Evolutionary conservation across 768 basidiomycete species (phyloP), one percentile per base, ranked within the genome.

Genomic region (Tylopilus sp.): DNA sequence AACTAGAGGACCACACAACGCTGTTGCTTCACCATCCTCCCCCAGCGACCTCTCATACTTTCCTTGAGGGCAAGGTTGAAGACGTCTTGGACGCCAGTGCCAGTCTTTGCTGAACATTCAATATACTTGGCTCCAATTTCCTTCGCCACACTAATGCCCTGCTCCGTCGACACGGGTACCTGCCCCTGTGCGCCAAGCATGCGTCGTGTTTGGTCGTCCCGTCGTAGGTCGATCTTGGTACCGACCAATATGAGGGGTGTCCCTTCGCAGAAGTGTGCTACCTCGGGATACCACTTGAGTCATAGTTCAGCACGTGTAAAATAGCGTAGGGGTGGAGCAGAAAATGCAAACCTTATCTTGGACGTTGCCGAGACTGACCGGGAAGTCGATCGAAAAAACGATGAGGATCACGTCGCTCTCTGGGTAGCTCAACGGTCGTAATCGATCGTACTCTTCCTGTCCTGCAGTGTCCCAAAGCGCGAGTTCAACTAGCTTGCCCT

Each of bases 401-500:
- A 96, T 90, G 61, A 96, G 86, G 63, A 96, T 92, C 54, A 92
- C 89, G 65, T 92, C 82, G 76, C 85, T 88, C 70, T 93, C 90
- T 19, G 91, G 89, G 61, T 93, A 92, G 68, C 86, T 89, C 57
- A 93, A 76, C 19, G 90, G 89, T 59, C 90, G 80, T 51, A 94
- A 79, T 57, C 89, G 81, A 70, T 95, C 92, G 71, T 97, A 98
- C 74, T 98, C 94, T 72, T 98, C 94, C 70, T 97, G 94, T 25
- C 94, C 94, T 1, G 94, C 94, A 1, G 94, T 98, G 72, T 98
- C 94, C 93, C 96, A 99, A 17, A 99, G 78, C n/a, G 97, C 96
- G 38, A 99, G 81, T 65, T 97, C 92, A 56, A 99, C 85, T 19
- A 89, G 76, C 72, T 93, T 94, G 51, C 87, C 86, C 24, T 95